Evolutionary conservation across 2,329 filamentous ascomycete species (phyloP), one percentile per base, ranked within the genome.

Genomic region (Fusarium sulawesiense): DNA sequence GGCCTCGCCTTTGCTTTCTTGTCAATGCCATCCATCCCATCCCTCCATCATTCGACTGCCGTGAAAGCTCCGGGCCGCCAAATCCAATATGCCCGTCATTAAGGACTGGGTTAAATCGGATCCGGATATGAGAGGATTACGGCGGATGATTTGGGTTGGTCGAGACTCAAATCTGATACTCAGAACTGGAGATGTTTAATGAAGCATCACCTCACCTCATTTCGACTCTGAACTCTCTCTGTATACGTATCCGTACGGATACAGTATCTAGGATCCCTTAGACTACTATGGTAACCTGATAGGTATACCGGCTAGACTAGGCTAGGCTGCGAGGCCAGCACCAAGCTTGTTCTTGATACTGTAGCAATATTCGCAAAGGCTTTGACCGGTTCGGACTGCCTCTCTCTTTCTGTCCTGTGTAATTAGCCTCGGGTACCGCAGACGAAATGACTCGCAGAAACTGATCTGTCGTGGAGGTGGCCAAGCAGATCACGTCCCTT

Each of bases 11-110:
- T 50, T 23, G 47, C 47, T 21, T 32, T 20, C 30, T 37, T 37
- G 34, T 37, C 34, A 37, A 37, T 37, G 34, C n/a, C 46, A 30
- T 49, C 18, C 23, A 29, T 42, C 37, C 13, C 23, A 27, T 29
- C 34, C 62, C 57, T 25, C 63, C 66, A 57, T 53, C 69, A 70
- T 34, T 51, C 41, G 60, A 61, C 70, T 64, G 60, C 62, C 68
- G 66, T 73, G 55, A 66, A 27, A 66, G 56, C 59, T 63, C 62
- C 72, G 72, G 72, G 60, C 72, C 72, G 72, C 56, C 53, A 42
- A 58, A 61, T 58, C 70, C 57, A 60, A 68, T 59, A 64, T 60
- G 59, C 53, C 64, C 68, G 48, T 49, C 40, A 47, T 62, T 69
- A 62, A 59, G 50, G 55, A 55, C 55, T 48, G 41, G 64, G 40